Percentiles rank a stretch among this genome's conserved stretches.
Conservation (phyloP, 2,329 filamentous ascomycete genomes). For the Thielaviopsis musarum region DNA sequence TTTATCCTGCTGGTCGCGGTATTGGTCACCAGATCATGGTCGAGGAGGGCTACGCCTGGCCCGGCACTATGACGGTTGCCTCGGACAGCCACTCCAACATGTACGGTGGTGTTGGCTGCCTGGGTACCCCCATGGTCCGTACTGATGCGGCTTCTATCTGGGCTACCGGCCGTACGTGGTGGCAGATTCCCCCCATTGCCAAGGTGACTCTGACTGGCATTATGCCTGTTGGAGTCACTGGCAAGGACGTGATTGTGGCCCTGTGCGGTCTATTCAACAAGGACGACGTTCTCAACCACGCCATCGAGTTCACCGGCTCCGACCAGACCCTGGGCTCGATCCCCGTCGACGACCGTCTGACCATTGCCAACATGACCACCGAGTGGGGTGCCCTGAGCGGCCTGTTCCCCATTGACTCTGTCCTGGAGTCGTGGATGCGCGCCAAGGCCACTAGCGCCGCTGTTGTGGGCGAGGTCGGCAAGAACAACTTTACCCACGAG, state of each 20-base stretch:
- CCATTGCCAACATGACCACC: slow-evolving; percentile 66
- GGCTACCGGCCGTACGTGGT: slow-evolving; percentile 74
- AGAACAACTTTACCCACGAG: slow-evolving; percentile 51
- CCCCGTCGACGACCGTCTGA: slow-evolving; percentile 54
- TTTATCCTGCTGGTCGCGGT: slow-evolving; percentile 60
- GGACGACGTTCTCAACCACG: slow-evolving; percentile 80
- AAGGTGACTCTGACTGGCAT: slow-evolving; percentile 62
- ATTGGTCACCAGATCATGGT: slow-evolving; percentile 92
- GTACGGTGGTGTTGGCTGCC: slow-evolving; percentile 63
- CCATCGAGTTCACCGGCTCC: slow-evolving; percentile 71
- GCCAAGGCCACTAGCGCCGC: slow-evolving; percentile 58
- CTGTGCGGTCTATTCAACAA: slow-evolving; percentile 75
- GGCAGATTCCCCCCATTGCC: slow-evolving; percentile 71
- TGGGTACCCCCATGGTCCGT: slow-evolving; percentile 69
- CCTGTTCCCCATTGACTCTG: slow-evolving; percentile 59
- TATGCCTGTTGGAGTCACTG: slow-evolving; percentile 64
- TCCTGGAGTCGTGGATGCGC: slow-evolving; percentile 57
- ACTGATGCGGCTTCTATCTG: slow-evolving; percentile 79
- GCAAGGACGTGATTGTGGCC: slow-evolving; percentile 87
- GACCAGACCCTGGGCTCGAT: slow-evolving; percentile 61
- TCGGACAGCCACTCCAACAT: slow-evolving; percentile 64
- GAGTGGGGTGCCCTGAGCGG: slow-evolving; percentile 56
- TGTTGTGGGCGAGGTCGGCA: slow-evolving; percentile 33
- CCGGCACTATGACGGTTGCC: slow-evolving; percentile 66
- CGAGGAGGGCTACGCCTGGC: slow-evolving; percentile 70